These are phyloP conservation scores for Aspergillus tubingensis DNA, from an alignment of 2,329 filamentous ascomycete genomes.

Conservation along the genomic window DNA sequence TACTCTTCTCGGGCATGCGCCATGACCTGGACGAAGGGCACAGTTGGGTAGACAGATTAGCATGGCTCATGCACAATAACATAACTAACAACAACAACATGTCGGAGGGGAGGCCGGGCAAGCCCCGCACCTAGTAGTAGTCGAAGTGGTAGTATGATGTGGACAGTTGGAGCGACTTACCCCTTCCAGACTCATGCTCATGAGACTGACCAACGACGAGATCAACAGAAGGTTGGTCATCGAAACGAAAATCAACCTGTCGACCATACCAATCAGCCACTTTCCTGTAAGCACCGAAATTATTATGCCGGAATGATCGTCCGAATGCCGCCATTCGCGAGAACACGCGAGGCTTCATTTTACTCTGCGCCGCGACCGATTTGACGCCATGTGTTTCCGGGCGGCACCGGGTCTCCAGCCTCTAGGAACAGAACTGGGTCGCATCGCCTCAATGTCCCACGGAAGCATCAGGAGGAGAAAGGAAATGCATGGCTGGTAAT, in stretches of 20 bases:
- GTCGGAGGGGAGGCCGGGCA: neutral
- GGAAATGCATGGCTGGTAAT: neutral
- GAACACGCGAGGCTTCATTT: no score
- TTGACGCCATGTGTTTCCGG: neutral
- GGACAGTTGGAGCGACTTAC: slow-evolving; percentile 27
- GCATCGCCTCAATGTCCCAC: neutral
- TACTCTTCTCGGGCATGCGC: slow-evolving; percentile 64
- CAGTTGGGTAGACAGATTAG: slow-evolving; percentile 11
- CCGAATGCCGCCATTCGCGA: slow-evolving; percentile 19
- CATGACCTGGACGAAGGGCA: slow-evolving; percentile 51
- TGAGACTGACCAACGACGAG: slow-evolving; percentile 59
- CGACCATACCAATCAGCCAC: slow-evolving; percentile 18
- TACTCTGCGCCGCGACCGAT: slow-evolving; percentile 6
- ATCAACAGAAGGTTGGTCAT: slow-evolving; percentile 64
- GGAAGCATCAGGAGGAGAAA: neutral
- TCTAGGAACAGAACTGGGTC: neutral
- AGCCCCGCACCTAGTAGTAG: neutral
- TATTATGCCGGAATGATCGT: neutral
- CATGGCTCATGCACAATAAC: slow-evolving; percentile 5
- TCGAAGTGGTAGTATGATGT: no score
- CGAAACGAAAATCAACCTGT: slow-evolving; percentile 59
- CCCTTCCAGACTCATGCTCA: slow-evolving; percentile 61
- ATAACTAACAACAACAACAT: no score
- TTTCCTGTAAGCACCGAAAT: neutral
- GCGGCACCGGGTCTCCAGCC: neutral